Conservation (phyloP, 768 basidiomycete species). For the Plicaturopsis crispa region DNA sequence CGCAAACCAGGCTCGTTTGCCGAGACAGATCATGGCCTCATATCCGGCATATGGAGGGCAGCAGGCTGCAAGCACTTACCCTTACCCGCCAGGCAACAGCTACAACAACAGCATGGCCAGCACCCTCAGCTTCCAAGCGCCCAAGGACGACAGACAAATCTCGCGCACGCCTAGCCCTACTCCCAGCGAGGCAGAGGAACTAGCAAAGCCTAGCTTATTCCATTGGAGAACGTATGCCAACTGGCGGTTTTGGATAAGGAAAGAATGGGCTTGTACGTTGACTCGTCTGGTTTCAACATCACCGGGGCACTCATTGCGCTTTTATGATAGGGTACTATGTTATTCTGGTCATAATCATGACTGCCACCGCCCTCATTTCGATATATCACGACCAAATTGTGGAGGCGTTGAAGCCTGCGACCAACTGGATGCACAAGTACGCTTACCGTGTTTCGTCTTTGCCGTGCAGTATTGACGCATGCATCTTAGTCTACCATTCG, state of each 20-base stretch:
- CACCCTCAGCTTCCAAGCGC: no score
- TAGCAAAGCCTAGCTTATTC: constrained; percentile 30
- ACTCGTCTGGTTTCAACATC: neutral
- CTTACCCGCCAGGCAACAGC: no score
- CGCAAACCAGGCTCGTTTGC: no score
- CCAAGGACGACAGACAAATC: no score
- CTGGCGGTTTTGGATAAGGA: constrained; percentile 47
- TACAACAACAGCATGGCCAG: no score
- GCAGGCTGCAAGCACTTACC: no score
- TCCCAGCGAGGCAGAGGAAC: constrained; percentile 45
- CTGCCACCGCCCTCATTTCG: constrained; percentile 44
- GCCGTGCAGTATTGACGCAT: constrained; percentile 7
- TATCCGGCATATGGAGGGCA: no score
- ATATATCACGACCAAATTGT: constrained; percentile 60
- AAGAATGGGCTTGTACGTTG: constrained; percentile 49
- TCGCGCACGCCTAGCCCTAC: constrained; percentile 56
- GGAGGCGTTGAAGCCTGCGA: constrained; percentile 34
- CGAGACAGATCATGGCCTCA: no score
- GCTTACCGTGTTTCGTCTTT: constrained; percentile 14
- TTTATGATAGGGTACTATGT: constrained; percentile 43
- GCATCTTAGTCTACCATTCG: constrained; percentile 36
- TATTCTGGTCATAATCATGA: constrained; percentile 34
- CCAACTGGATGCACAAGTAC: constrained; percentile 36
- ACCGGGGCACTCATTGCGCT: neutral
- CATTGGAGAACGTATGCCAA: constrained; percentile 35